A percentile compares a stretch with the other conserved stretches of the same genome.
phyloP scores from a whole-genome alignment of 306 rosid species.

The Carpinus viminea region DNA sequence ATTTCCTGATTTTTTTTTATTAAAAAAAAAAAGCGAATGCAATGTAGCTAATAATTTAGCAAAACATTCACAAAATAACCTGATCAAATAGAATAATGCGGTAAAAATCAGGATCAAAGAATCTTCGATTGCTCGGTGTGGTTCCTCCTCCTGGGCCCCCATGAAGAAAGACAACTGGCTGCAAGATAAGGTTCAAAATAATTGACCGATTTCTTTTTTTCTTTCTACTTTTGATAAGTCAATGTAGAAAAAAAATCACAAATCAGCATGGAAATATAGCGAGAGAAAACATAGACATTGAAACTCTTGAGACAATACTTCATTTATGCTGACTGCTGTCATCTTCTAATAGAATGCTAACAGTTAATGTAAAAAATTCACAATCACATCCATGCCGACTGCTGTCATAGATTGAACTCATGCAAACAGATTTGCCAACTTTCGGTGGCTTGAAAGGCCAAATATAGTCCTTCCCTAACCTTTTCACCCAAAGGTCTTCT shows the following conservation, averaged over 20 bases:
- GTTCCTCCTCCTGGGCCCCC: slow-evolving; percentile 99
- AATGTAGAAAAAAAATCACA: slow-evolving; percentile 3
- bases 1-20: neutral
- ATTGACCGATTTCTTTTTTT: slow-evolving; percentile 1
- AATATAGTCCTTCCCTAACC: neutral
- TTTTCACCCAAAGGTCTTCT: neutral
- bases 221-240: neutral
- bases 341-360: neutral
- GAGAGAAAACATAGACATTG: slow-evolving; percentile 5
- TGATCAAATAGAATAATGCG: slow-evolving; percentile 85
- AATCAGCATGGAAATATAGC: neutral
- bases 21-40: slow-evolving; percentile 14
- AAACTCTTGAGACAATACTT: neutral
- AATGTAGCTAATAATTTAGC: neutral
- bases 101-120: slow-evolving; percentile 86
- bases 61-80: slow-evolving; percentile 48
- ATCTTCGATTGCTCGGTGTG: slow-evolving; percentile 67
- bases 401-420: neutral
- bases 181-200: slow-evolving; percentile 36
- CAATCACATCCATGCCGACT: neutral
- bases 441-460: neutral
- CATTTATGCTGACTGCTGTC: neutral
- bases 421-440: neutral
- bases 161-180: slow-evolving; percentile 89
- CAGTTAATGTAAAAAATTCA: neutral